A percentile compares a stretch with the other conserved stretches of the same genome.
Conservation (phyloP, 2,329 filamentous ascomycete species). For the Colletotrichum noveboracense region DNA sequence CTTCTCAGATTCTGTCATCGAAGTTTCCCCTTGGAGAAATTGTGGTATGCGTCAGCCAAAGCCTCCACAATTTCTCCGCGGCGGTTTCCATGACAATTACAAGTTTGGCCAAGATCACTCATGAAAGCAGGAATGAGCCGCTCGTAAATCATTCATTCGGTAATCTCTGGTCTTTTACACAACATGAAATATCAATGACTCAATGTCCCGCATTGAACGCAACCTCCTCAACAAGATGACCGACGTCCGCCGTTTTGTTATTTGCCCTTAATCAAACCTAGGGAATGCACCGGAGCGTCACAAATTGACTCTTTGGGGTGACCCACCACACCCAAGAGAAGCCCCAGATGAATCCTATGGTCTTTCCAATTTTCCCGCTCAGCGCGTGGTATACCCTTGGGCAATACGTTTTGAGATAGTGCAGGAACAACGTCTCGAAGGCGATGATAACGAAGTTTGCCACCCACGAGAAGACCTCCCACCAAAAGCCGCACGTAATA, state of each 20-base stretch:
- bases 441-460: not conserved
- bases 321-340: conserved; percentile 7
- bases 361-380: not conserved
- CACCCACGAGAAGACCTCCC: conserved; percentile 14
- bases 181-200: not conserved
- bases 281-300: not conserved
- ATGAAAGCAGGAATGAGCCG: not conserved
- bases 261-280: not conserved
- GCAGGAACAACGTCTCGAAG: conserved; percentile 1
- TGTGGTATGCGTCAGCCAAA: not conserved
- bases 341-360: conserved; percentile 6
- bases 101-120: not conserved
- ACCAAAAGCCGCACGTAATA: not conserved
- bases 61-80: not conserved
- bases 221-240: not conserved
- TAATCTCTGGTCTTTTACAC: not conserved
- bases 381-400: not conserved
- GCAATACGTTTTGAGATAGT: not conserved
- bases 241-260: not conserved
- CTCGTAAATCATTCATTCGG: not conserved
- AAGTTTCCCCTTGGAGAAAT: not conserved
- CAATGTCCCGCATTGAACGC: not conserved
- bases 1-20: not conserved
- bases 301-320: not conserved
- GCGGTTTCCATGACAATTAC: not conserved